These are phyloP conservation scores for Cercospora janseana DNA, from an alignment of 2,329 filamentous ascomycete genomes.

Conservation along the genomic window DNA sequence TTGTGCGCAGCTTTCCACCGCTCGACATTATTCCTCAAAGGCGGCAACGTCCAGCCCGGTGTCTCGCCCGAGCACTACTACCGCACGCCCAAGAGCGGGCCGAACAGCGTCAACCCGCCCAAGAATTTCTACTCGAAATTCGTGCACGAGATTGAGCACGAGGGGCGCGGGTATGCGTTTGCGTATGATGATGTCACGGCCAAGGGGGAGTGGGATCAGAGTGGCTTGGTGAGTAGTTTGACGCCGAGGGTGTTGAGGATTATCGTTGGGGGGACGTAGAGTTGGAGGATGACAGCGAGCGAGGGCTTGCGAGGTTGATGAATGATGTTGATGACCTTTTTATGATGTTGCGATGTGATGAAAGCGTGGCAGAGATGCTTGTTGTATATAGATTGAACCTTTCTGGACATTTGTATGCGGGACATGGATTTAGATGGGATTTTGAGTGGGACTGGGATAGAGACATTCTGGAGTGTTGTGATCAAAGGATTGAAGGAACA, in stretches of 20 bases:
- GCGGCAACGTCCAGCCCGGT: constrained; percentile 50
- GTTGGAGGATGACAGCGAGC: neutral
- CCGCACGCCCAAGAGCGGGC: constrained; percentile 43
- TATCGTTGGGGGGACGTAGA: constrained; percentile 46
- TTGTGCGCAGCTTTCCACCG: constrained; percentile 74
- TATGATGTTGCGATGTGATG: too few relatives aligned
- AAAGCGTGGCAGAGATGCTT: too few relatives aligned
- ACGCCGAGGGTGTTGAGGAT: constrained; percentile 47
- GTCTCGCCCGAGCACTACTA: constrained; percentile 40
- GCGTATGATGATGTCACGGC: constrained; percentile 66
- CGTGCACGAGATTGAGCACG: constrained; percentile 59
- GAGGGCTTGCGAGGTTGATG: neutral
- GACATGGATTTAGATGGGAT: too few relatives aligned
- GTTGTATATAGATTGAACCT: too few relatives aligned
- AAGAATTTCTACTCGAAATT: constrained; percentile 58
- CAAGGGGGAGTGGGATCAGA: constrained; percentile 46
- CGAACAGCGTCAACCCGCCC: constrained; percentile 16
- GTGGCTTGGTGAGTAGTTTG: constrained; percentile 47
- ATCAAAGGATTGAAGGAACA: too few relatives aligned
- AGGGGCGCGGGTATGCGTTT: constrained; percentile 64
- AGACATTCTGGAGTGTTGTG: too few relatives aligned
- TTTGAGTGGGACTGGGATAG: too few relatives aligned
- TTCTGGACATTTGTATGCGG: too few relatives aligned
- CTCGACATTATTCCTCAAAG: constrained; percentile 59
- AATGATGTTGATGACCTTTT: neutral